Evolutionary conservation across 805 yeast species (phyloP).

Genomic region (Wickerhamiella kurtzmanii): DNA sequence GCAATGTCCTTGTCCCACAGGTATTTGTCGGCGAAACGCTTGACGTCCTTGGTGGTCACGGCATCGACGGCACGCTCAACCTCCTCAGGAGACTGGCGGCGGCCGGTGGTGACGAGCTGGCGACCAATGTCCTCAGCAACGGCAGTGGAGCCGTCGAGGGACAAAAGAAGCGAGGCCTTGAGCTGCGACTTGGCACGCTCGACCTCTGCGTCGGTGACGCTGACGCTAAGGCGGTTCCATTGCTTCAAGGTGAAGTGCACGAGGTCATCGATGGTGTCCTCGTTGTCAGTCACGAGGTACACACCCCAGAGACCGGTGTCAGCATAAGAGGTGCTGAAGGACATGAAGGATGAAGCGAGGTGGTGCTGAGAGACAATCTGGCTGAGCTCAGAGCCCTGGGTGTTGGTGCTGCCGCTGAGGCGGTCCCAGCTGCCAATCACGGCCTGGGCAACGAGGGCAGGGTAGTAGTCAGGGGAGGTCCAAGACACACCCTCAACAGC

Average conservation of each 20-base stretch:
- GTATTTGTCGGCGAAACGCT: slow-evolving; percentile 77
- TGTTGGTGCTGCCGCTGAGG: slow-evolving; percentile 68
- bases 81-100: slow-evolving; percentile 57
- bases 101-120: slow-evolving; percentile 90
- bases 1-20: slow-evolving; percentile 70
- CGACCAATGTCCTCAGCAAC: slow-evolving; percentile 97
- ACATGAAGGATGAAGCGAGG: slow-evolving; percentile 88
- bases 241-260: slow-evolving; percentile 67
- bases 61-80: slow-evolving; percentile 62
- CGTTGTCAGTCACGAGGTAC: slow-evolving; percentile 73
- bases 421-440: slow-evolving; percentile 97
- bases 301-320: slow-evolving; percentile 98
- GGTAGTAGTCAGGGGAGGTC: slow-evolving; percentile 90
- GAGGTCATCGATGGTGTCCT: slow-evolving; percentile 49
- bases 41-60: slow-evolving; percentile 66
- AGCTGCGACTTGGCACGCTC: slow-evolving; percentile 90
- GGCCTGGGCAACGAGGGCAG: slow-evolving; percentile 92
- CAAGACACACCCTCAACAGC: slow-evolving; percentile 98
- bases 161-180: slow-evolving; percentile 78
- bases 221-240: slow-evolving; percentile 75
- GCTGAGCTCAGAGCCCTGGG: slow-evolving; percentile 77
- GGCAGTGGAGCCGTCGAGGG: slow-evolving; percentile 90
- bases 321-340: slow-evolving; percentile 91
- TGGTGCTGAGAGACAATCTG: slow-evolving; percentile 45
- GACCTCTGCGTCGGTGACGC: slow-evolving; percentile 76